phyloP scores from a whole-genome alignment of 225 moss, liverwort and hornwort genomes.

The Takakia lepidozioides region DNA sequence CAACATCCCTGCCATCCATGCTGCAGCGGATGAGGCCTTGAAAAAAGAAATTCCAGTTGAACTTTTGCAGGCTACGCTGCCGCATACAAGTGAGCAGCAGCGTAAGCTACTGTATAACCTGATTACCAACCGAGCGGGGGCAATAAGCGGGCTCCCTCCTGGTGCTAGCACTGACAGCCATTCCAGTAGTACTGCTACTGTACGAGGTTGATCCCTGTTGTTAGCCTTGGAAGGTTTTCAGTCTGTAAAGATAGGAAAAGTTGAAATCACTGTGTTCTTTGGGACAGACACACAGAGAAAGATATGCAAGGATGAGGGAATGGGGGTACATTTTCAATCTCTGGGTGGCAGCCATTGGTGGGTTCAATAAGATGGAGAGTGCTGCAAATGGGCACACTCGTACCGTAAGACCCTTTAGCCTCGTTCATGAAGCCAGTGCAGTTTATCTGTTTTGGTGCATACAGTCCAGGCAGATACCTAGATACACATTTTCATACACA shows the following conservation, averaged over 20 bases:
- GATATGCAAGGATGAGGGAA: conserved; percentile 1
- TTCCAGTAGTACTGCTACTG: conserved; percentile 50
- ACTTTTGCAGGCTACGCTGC: conserved; percentile 83
- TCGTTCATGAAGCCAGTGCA: too few relatives aligned
- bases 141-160: conserved; percentile 47
- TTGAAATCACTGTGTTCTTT: conserved; percentile 31
- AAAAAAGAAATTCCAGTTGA: conserved; percentile 98
- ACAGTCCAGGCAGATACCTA: too few relatives aligned
- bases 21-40: conserved; percentile 70
- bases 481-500: too few relatives aligned
- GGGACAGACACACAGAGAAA: conserved; percentile 1
- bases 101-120: conserved; percentile 76
- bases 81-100: conserved; percentile 96
- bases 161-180: conserved; percentile 49
- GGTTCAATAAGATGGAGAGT: conserved; percentile 42
- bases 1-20: conserved; percentile 63
- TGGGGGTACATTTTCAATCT: conserved; percentile 35
- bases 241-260: conserved; percentile 43
- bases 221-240: conserved; percentile 3
- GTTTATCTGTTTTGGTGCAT: too few relatives aligned
- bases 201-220: conserved; percentile 37
- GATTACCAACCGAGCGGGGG: conserved; percentile 77
- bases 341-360: conserved; percentile 42
- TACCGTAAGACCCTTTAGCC: too few relatives aligned
- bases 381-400: conserved; percentile 46